Percentiles rank a stretch among this genome's conserved stretches.
These are phyloP conservation scores for Lachancea thermotolerans DNA, from an alignment of 805 yeast species.

Conservation along the genomic window DNA sequence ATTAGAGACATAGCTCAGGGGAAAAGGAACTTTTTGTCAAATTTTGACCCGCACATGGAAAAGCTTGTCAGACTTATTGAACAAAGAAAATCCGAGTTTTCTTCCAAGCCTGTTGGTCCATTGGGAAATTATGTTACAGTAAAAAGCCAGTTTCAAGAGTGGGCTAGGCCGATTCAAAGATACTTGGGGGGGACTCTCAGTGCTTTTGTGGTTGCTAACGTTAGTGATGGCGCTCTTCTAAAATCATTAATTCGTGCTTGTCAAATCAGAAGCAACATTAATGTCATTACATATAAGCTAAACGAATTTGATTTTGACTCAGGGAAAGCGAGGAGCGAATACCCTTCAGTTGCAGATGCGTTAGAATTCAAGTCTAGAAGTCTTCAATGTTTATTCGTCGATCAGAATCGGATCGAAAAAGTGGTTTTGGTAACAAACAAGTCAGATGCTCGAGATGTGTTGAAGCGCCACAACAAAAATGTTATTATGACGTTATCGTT, in stretches of 20 bases:
- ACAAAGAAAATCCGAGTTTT: slow-evolving; percentile 34
- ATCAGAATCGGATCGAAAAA: slow-evolving; percentile 52
- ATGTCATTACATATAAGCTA: slow-evolving; percentile 37
- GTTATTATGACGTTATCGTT: slow-evolving; percentile 39
- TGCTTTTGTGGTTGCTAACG: slow-evolving; percentile 62
- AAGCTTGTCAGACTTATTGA: slow-evolving; percentile 38
- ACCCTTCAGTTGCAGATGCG: slow-evolving; percentile 52
- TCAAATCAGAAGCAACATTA: slow-evolving; percentile 36
- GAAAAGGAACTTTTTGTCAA: slow-evolving; percentile 31
- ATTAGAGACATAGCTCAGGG: slow-evolving; percentile 18
- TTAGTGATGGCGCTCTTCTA: slow-evolving; percentile 48
- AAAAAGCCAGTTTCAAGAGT: slow-evolving; percentile 44
- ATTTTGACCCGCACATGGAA: slow-evolving; percentile 46
- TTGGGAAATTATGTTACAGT: slow-evolving; percentile 57
- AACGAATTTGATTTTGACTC: slow-evolving; percentile 40
- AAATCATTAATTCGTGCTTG: slow-evolving; percentile 30
- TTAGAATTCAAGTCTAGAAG: slow-evolving; percentile 49
- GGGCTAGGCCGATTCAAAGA: slow-evolving; percentile 58
- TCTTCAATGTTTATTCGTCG: slow-evolving; percentile 58
- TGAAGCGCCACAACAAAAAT: slow-evolving; percentile 33
- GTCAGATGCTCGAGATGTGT: slow-evolving; percentile 41
- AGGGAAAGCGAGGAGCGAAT: slow-evolving; percentile 38
- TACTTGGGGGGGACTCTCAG: slow-evolving; percentile 43
- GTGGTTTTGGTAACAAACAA: slow-evolving; percentile 47
- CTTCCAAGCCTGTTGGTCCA: slow-evolving; percentile 68